Evolutionary conservation across 2,329 filamentous ascomycete genomes (phyloP).

Genomic region (Trichophaea hybrida): DNA sequence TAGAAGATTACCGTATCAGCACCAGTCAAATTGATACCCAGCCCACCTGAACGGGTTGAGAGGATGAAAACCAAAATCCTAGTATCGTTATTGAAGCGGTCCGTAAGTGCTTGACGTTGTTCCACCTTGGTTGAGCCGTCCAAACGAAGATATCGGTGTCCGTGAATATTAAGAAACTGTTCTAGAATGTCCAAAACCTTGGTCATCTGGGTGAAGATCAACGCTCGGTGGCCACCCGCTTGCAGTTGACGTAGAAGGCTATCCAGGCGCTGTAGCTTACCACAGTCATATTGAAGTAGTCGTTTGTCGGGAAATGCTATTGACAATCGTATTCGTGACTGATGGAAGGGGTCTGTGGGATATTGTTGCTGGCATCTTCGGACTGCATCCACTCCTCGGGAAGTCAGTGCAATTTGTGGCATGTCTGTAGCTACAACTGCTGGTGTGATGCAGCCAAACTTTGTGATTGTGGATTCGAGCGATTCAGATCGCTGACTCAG

Average conservation of each 20-base stretch:
- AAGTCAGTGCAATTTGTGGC: constrained; percentile 50
- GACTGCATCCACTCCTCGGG: constrained; percentile 44
- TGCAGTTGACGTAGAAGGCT: constrained; percentile 74
- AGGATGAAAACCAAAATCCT: constrained; percentile 92
- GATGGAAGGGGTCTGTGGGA: constrained; percentile 75
- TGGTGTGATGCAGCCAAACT: constrained; percentile 86
- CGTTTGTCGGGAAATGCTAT: constrained; percentile 96
- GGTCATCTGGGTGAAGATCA: constrained; percentile 99
- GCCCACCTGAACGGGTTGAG: constrained; percentile 80
- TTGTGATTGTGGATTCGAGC: constrained; percentile 62
- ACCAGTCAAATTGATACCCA: constrained; percentile 92
- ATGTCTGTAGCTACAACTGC: constrained; percentile 71
- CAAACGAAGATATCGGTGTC: constrained; percentile 87
- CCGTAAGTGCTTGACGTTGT: constrained; percentile 84
- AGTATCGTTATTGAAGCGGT: constrained; percentile 89
- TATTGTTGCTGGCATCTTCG: constrained; percentile 41
- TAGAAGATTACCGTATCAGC: constrained; percentile 98
- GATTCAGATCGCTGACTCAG: constrained; percentile 56
- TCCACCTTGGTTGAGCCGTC: constrained; percentile 96
- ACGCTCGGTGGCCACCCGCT: constrained; percentile 74
- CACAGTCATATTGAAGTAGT: constrained; percentile 93
- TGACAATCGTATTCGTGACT: constrained; percentile 77
- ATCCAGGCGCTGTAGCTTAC: constrained; percentile 84
- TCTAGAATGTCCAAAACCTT: constrained; percentile 95
- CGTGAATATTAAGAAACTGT: constrained; percentile 94